phyloP scores from a whole-genome alignment of 768 basidiomycete species.

The Boletus barrowsii region DNA sequence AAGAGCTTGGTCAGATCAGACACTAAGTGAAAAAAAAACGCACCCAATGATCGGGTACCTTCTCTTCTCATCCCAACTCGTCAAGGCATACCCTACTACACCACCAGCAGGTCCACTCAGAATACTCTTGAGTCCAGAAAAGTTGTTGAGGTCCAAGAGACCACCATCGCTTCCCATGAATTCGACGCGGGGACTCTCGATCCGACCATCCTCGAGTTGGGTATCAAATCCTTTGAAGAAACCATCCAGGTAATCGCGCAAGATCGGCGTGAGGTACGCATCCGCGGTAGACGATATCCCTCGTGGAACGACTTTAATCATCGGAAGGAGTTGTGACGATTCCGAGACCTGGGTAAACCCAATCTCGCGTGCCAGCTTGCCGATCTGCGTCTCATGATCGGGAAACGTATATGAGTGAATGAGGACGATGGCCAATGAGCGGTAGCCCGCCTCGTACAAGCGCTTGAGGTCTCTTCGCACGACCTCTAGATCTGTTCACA shows the following conservation, averaged over 20 bases:
- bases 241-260: conserved; percentile 80
- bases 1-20: background rate
- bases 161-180: conserved; percentile 97
- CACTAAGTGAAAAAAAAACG: conserved; percentile 26
- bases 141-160: conserved; percentile 73
- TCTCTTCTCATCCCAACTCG: conserved; percentile 77
- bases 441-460: conserved; percentile 79
- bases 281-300: conserved; percentile 92
- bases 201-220: conserved; percentile 57
- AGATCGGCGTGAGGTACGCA: conserved; percentile 91
- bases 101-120: conserved; percentile 93
- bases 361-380: conserved; percentile 65
- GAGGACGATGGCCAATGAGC: conserved; percentile 85
- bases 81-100: conserved; percentile 89
- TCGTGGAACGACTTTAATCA: conserved; percentile 95
- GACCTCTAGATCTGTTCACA: conserved; percentile 43
- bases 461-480: conserved; percentile 62
- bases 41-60: conserved; percentile 83
- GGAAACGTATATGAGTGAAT: conserved; percentile 93
- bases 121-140: conserved; percentile 92
- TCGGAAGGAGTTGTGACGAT: conserved; percentile 82
- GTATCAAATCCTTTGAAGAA: conserved; percentile 89
- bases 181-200: conserved; percentile 72
- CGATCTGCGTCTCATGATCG: conserved; percentile 76
- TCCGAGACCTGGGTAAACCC: conserved; percentile 92